Evolutionary conservation across 257 asterid species (phyloP), one percentile per base, ranked within the genome.

Genomic region (Marsdenia floribunda): DNA sequence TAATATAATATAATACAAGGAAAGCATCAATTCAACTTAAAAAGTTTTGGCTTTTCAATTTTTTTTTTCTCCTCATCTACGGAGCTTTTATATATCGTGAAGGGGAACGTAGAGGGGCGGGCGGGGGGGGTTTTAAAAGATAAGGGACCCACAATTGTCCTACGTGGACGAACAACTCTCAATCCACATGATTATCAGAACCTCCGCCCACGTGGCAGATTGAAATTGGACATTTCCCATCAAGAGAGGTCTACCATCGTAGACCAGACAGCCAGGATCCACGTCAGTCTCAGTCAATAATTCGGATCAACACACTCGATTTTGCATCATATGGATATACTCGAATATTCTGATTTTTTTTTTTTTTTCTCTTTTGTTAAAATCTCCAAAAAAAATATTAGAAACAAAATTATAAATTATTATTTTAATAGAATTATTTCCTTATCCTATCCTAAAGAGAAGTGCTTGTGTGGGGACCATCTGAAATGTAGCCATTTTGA

Each of bases 241-340:
- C 29, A 21, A 37, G 73, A 3, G 19, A 55, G 82, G 87, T 66
- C 86, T 72, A 76, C 33, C 6, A 21, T 10, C 57, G 85, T 67
- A 74, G 84, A 71, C 84, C 80, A 73, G 84, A 86, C 92, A 88
- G 82, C 87, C 80, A 65, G 92, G 96, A 87, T 93, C 91, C 97
- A 90, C 97, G 92, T 91, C 91, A 86, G 90, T 55, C 70, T 7
- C 8, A 74, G 82, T 80, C 83, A 78, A 84, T 80, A 75, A 82
- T 83, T 82, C 68, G 5, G 75, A 73, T 78, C 73, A 44, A 24
- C 63, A 26, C 16, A 44, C 16, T 42, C 74, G 6, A 49, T 11
- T 35, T 19, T 73, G 44, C 24, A 29, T 19, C 37, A 22, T 73
- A 24, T 82, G 86, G 96, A 91, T 90, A 93, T 85, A 78, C 89